phyloP scores from a whole-genome alignment of 306 rosid species.

The Nissolia schottii region DNA sequence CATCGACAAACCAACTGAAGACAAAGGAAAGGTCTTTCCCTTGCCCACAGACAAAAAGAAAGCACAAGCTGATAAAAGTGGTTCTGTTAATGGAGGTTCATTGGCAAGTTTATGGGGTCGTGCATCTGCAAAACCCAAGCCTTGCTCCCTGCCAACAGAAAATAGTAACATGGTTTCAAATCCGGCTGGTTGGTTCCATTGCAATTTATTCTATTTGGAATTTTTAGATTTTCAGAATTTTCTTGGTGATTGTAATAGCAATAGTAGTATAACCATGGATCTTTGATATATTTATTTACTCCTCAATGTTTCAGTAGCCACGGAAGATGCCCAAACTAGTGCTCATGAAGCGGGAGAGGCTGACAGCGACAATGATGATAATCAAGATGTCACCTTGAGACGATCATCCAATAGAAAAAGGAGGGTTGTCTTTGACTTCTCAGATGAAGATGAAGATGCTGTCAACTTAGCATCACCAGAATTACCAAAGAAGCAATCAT shows the following conservation, averaged over 20 bases:
- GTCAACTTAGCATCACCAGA: conserved; percentile 77
- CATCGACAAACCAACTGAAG: conserved; percentile 43
- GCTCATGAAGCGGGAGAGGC: conserved; percentile 49
- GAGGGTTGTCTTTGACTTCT: conserved; percentile 78
- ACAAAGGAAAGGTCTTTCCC: conserved; percentile 46
- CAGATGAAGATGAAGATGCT: conserved; percentile 88
- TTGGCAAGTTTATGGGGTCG: conserved; percentile 76
- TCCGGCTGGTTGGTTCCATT: conserved; percentile 53
- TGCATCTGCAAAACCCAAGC: conserved; percentile 70
- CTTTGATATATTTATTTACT: neutral
- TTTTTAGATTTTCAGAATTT: conserved; percentile 14
- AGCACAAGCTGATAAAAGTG: conserved; percentile 53
- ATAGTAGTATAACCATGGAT: neutral
- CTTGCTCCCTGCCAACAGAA: conserved; percentile 39
- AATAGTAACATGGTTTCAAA: conserved; percentile 30
- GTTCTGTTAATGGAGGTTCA: conserved; percentile 64
- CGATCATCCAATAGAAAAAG: conserved; percentile 74
- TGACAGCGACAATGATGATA: conserved; percentile 64
- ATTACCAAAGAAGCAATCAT: conserved; percentile 29
- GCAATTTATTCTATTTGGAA: conserved; percentile 15
- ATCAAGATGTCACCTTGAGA: conserved; percentile 48
- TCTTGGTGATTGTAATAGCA: conserved; percentile 2
- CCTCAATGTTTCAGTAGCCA: conserved; percentile 31
- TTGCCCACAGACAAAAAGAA: conserved; percentile 63
- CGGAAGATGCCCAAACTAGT: conserved; percentile 60